Conservation (phyloP, 2,329 filamentous ascomycete genomes). For the Colletotrichum orchidophilum region DNA sequence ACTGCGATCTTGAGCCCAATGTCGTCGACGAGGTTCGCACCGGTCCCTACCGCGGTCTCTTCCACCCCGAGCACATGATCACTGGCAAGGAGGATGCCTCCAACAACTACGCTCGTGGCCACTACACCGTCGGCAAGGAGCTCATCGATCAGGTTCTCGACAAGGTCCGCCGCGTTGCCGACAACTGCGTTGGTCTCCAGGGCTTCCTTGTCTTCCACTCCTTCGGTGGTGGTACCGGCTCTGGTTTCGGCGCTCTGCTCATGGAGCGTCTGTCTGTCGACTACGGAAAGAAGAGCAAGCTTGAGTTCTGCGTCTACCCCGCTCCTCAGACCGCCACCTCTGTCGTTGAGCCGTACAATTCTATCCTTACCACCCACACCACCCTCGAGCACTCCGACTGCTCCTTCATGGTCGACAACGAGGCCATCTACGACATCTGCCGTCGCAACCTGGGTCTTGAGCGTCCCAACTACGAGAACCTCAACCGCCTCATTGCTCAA, state of each 20-base stretch:
- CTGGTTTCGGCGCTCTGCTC: conserved; percentile 96
- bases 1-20: conserved; percentile 99
- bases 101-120: conserved; percentile 99
- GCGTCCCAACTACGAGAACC: conserved; percentile 97
- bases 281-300: conserved; percentile 99
- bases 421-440: conserved; percentile 99
- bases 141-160: conserved; percentile 97
- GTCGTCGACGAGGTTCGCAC: conserved; percentile 99
- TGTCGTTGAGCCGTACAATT: conserved; percentile 99
- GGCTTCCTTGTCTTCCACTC: conserved; percentile 99
- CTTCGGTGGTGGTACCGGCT: conserved; percentile 98
- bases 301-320: conserved; percentile 99
- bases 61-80: conserved; percentile 99
- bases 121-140: conserved; percentile 99
- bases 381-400: conserved; percentile 99
- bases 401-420: conserved; percentile 99
- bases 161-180: conserved; percentile 96
- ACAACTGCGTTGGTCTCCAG: conserved; percentile 97
- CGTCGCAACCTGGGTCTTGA: conserved; percentile 96
- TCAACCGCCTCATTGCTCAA: conserved; percentile 98
- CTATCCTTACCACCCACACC: conserved; percentile 98
- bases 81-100: conserved; percentile 99
- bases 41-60: conserved; percentile 93
- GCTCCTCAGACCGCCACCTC: conserved; percentile 96
- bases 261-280: conserved; percentile 99